Evolutionary conservation across 2,329 filamentous ascomycete genomes (phyloP), one percentile per base, ranked within the genome.

Genomic region (Neonectria hederae): DNA sequence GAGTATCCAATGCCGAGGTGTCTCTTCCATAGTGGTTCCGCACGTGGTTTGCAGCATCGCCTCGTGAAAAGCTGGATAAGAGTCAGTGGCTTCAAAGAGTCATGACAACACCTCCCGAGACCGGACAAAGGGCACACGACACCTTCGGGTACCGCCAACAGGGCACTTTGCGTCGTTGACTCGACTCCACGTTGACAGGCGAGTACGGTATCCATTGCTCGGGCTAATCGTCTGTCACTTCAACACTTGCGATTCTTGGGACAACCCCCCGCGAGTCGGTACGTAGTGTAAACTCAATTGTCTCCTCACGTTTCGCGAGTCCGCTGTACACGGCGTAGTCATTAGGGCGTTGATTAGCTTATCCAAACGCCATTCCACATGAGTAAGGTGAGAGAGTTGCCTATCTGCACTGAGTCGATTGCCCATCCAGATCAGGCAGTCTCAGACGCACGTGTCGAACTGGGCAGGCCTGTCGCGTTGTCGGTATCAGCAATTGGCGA

Each of bases 371-470:
- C 62, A 62, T 52, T 55, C 59, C 46, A 35, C 43, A 59, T 48
- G 38, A 48, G 51, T 38, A 64, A 71, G 65, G 62, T 54, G 60
- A 40, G 22, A 21, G 30, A 51, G 48, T 8, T n/a, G 30, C 19
- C 24, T 38, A 51, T 52, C 60, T 52, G 32, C 43, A 43, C 55
- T 52, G 54, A 58, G 54, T 57, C 42, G 42, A 51, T 49, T 58
- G 46, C n/a, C 49, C 38, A 14, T 54, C 49, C 60, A 32, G 3
- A 58, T 63, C 61, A 55, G 51, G 49, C 58, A 54, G 32, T 48
- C 28, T 54, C 52, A 59, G 51, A 65, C 61, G 67, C 67, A 69
- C 55, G 57, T 46, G 70, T 63, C 65, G 48, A 62, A 60, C 58
- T 32, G 56, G 62, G 68, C 60, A 70, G 63, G 66, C 71, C 46